These are phyloP conservation scores for Ganoderma sinense DNA, from an alignment of 1,284 basidiomycete genomes.

Conservation along the genomic window DNA sequence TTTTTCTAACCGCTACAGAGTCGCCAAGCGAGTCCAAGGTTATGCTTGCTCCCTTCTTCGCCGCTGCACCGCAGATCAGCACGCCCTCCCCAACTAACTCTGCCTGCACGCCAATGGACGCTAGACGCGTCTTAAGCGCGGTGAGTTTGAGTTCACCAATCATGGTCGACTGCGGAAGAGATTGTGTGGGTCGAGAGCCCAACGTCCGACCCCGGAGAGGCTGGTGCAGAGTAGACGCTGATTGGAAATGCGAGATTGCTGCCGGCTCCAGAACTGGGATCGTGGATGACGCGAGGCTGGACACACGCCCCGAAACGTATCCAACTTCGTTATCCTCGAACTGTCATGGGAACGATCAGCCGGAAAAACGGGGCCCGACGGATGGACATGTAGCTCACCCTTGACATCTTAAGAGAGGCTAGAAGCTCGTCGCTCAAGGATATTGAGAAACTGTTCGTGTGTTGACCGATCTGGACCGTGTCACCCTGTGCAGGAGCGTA, in stretches of 20 bases:
- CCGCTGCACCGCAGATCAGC: conserved; percentile 85
- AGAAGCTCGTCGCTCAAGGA: conserved; percentile 91
- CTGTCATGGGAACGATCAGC: conserved; percentile 48
- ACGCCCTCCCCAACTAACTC: conserved; percentile 96
- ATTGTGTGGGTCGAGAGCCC: conserved; percentile 64
- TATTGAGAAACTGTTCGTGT: conserved; percentile 94
- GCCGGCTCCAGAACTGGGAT: conserved; percentile 73
- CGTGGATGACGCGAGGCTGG: conserved; percentile 81
- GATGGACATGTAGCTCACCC: conserved; percentile 59
- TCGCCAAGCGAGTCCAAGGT: conserved; percentile 65
- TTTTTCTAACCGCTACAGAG: conserved; percentile 89
- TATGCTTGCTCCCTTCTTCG: conserved; percentile 47
- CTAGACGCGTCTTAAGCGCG: conserved; percentile 80
- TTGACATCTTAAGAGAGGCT: conserved; percentile 84
- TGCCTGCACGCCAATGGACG: conserved; percentile 80
- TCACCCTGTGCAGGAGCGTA: conserved; percentile 81
- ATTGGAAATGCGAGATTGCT: conserved; percentile 30
- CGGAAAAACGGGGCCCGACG: not conserved
- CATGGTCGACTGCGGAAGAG: conserved; percentile 88
- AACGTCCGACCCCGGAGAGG: conserved; percentile 52
- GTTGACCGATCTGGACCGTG: conserved; percentile 90
- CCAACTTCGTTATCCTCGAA: conserved; percentile 98
- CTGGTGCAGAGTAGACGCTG: conserved; percentile 38
- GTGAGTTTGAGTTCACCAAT: conserved; percentile 95
- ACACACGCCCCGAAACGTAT: conserved; percentile 87